A percentile compares a stretch with the other conserved stretches of the same genome.
Evolutionary conservation across 345 rosid genomes (phyloP).

Genomic region (Moricandia arvensis): DNA sequence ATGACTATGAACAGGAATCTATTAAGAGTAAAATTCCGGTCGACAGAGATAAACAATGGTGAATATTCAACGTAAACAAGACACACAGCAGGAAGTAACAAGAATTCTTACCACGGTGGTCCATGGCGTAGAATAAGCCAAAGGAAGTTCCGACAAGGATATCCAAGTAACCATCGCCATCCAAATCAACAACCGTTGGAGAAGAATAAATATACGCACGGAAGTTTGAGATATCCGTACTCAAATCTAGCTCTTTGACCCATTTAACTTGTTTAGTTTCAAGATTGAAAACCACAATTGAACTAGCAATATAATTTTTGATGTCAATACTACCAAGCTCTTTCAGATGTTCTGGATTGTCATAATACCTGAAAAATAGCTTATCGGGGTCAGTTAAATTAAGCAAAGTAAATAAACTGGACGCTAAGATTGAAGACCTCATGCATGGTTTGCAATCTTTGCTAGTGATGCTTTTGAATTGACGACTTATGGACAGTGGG

Average conservation of each 20-base stretch:
- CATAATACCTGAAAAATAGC: constrained; percentile 70
- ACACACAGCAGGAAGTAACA: too few species aligned
- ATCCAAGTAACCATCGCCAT: constrained; percentile 98
- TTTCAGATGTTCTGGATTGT: constrained; percentile 83
- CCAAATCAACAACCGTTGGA: constrained; percentile 96
- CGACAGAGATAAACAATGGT: constrained; percentile 4
- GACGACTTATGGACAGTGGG: neutral
- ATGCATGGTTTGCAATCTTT: constrained; percentile 9
- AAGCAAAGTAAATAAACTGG: constrained; percentile 10
- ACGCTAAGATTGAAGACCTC: neutral
- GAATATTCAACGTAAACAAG: constrained; percentile 7
- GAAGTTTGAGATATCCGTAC: constrained; percentile 65
- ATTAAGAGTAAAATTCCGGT: neutral
- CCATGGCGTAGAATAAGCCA: constrained; percentile 94
- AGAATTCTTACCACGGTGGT: constrained; percentile 77
- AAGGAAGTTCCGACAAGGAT: constrained; percentile 95
- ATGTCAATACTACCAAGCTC: constrained; percentile 88
- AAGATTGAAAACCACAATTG: constrained; percentile 90
- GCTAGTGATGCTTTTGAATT: constrained; percentile 18
- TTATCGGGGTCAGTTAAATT: constrained; percentile 9
- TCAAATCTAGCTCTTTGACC: constrained; percentile 75
- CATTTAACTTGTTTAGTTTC: constrained; percentile 99
- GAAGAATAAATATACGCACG: constrained; percentile 93
- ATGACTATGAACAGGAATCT: constrained; percentile 3
- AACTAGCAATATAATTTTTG: constrained; percentile 84